Conservation (phyloP, 140 eudicot species). For the Flaveria floridana region DNA sequence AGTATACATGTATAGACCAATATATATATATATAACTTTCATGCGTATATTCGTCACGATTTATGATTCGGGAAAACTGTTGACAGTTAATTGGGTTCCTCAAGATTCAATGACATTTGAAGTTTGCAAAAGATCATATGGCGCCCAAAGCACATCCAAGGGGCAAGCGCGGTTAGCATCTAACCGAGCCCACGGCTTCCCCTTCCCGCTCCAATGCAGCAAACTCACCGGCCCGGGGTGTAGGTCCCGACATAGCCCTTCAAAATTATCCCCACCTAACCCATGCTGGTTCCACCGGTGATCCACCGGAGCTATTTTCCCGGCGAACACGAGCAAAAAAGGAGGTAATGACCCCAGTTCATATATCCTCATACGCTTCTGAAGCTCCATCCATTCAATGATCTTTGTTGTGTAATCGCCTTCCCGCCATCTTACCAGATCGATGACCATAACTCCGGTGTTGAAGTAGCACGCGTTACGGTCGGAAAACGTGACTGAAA, state of each 20-base stretch:
- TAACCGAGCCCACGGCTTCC: constrained; percentile 91
- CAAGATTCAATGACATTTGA: constrained; percentile 67
- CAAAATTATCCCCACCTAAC: constrained; percentile 79
- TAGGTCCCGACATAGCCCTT: constrained; percentile 77
- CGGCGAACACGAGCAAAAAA: constrained; percentile 77
- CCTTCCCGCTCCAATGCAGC: constrained; percentile 95
- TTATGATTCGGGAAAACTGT: constrained; percentile 34
- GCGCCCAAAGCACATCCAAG: constrained; percentile 87
- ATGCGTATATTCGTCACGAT: not conserved
- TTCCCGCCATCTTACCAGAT: constrained; percentile 63
- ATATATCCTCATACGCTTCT: constrained; percentile 85
- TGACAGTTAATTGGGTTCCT: constrained; percentile 20
- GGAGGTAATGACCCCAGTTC: constrained; percentile 89
- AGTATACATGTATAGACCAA: not conserved
- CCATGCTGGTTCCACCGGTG: constrained; percentile 97
- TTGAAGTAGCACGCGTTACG: constrained; percentile 76
- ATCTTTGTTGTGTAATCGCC: constrained; percentile 65
- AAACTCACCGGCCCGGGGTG: constrained; percentile 96
- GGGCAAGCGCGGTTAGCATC: constrained; percentile 77
- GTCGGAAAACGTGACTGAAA: constrained; percentile 62
- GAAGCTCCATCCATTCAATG: constrained; percentile 93
- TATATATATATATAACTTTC: not conserved
- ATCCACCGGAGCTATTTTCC: constrained; percentile 82
- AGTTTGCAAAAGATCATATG: constrained; percentile 72
- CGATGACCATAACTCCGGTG: constrained; percentile 94